phyloP scores from a whole-genome alignment of 2,329 filamentous ascomycete genomes.

The Fusarium nelsonii region DNA sequence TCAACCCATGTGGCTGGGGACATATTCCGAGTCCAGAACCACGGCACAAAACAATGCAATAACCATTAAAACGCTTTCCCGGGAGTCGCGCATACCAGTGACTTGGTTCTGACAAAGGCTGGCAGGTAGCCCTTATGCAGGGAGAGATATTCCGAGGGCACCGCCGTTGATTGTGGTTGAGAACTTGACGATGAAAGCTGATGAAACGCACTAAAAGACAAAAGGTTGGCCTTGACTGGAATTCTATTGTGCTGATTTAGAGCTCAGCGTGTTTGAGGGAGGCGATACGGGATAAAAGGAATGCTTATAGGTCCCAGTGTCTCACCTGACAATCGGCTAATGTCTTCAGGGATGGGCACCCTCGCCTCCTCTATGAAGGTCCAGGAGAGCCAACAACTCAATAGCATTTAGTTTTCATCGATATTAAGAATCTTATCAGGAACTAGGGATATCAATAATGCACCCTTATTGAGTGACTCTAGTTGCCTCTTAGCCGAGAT shows the following conservation, averaged over 20 bases:
- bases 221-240: not conserved
- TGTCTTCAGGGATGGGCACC: not conserved
- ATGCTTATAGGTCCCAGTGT: conserved; percentile 39
- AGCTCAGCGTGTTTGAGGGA: conserved; percentile 21
- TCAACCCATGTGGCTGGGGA: conserved; percentile 28
- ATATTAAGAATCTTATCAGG: too few species aligned
- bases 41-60: not conserved
- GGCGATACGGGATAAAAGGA: conserved; percentile 27
- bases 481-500: too few species aligned
- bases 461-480: too few species aligned
- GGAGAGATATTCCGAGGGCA: conserved; percentile 11
- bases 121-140: conserved; percentile 13
- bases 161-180: conserved; percentile 18
- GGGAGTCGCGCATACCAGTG: conserved; percentile 16
- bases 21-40: not conserved
- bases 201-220: conserved; percentile 11
- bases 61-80: conserved; percentile 7
- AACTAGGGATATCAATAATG: too few species aligned
- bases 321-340: conserved; percentile 14
- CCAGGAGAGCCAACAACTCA: fast-evolving
- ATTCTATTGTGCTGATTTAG: conserved; percentile 3
- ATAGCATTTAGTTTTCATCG: fast-evolving
- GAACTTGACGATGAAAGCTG: not conserved
- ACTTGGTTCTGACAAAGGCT: conserved; percentile 4
- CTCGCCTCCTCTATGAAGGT: fast-evolving